phyloP scores from a whole-genome alignment of 1,139 yeast species.

The Magnusiomyces magnusii region DNA sequence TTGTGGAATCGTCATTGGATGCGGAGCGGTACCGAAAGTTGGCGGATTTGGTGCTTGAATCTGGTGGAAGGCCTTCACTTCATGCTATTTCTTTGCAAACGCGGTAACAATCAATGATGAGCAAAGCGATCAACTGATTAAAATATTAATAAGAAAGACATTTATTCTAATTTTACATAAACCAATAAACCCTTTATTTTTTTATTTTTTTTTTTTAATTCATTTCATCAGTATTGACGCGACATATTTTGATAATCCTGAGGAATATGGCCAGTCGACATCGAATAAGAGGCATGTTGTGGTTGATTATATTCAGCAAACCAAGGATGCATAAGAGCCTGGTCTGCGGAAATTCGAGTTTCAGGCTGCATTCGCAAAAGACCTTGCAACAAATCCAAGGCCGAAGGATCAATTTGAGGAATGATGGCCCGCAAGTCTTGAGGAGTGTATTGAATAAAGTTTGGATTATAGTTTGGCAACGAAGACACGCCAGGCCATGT shows the following conservation, averaged over 20 bases:
- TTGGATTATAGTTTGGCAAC: conserved; percentile 77
- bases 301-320: conserved; percentile 57
- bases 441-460: conserved; percentile 71
- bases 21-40: neutral
- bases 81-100: conserved; percentile 10
- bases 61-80: conserved; percentile 15
- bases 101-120: too few relatives aligned
- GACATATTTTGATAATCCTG: neutral
- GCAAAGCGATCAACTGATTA: too few relatives aligned
- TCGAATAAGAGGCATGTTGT: conserved; percentile 10
- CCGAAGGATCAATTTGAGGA: conserved; percentile 70
- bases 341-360: conserved; percentile 80
- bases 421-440: conserved; percentile 75
- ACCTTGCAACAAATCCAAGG: conserved; percentile 67
- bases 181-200: neutral
- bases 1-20: too few relatives aligned
- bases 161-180: neutral
- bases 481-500: conserved; percentile 71
- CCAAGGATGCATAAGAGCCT: conserved; percentile 94
- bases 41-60: neutral
- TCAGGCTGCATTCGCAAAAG: conserved; percentile 91
- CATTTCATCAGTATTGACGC: conserved; percentile 1
- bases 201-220: too few relatives aligned
- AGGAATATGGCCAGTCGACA: conserved; percentile 7
- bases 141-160: too few relatives aligned